phyloP scores from a whole-genome alignment of 306 rosid species.

The Mucuna pruriens region DNA sequence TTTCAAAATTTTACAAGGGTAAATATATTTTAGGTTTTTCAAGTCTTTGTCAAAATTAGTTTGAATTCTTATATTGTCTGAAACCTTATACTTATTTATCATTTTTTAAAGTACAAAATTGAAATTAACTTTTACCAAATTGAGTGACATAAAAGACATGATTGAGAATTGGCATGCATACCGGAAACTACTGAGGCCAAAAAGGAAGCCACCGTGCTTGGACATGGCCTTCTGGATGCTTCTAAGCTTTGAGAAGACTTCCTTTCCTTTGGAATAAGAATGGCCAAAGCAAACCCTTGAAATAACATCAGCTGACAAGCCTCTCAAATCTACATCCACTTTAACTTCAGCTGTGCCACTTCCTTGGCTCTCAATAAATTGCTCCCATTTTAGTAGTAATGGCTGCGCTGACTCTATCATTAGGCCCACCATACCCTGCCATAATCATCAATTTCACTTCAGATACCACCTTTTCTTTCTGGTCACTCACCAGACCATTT shows the following conservation, averaged over 20 bases:
- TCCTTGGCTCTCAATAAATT: slow-evolving; percentile 50
- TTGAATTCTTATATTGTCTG: neutral
- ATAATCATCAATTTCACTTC: slow-evolving; percentile 19
- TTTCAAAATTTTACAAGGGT: neutral
- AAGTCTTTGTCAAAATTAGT: neutral
- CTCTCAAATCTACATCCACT: slow-evolving; percentile 72
- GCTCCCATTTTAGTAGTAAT: slow-evolving; percentile 68
- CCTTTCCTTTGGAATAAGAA: slow-evolving; percentile 71
- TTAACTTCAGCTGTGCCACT: slow-evolving; percentile 56
- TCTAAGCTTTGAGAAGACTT: slow-evolving; percentile 82
- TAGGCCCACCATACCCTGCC: slow-evolving; percentile 85
- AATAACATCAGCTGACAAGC: slow-evolving; percentile 83
- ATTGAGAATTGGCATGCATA: slow-evolving; percentile 33
- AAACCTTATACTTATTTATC: too few relatives aligned
- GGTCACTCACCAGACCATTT: too few relatives aligned
- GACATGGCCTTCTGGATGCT: slow-evolving; percentile 64
- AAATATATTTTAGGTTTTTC: neutral
- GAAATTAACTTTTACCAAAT: neutral
- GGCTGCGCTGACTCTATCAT: slow-evolving; percentile 71
- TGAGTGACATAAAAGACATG: neutral
- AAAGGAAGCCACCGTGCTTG: slow-evolving; percentile 61
- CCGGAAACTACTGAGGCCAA: slow-evolving; percentile 59
- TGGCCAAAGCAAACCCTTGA: slow-evolving; percentile 93
- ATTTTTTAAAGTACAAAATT: neutral
- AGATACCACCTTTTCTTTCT: slow-evolving; percentile 2